A percentile compares a stretch with the other conserved stretches of the same genome.
phyloP scores from a whole-genome alignment of 805 yeast species.

The Candida ascalaphidarum region DNA sequence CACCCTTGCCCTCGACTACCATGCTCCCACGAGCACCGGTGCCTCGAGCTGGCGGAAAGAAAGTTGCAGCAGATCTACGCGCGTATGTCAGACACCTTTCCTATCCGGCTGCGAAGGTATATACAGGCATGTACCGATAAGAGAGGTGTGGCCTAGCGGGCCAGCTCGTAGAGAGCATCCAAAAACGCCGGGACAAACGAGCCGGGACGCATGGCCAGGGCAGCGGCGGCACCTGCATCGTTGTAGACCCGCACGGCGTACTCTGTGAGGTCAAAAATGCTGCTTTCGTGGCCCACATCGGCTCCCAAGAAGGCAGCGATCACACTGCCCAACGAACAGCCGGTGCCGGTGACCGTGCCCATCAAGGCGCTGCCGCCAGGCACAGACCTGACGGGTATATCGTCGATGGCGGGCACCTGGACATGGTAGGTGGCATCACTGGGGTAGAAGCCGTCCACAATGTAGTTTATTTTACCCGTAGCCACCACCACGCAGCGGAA shows the following conservation, averaged over 20 bases:
- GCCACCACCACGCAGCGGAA: slow-evolving; percentile 57
- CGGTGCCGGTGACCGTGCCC: slow-evolving; percentile 72
- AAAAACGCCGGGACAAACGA: slow-evolving; percentile 39
- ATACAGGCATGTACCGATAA: too few species aligned
- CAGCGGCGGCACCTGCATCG: slow-evolving; percentile 52
- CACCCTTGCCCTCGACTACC: too few species aligned
- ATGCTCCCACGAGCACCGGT: too few species aligned
- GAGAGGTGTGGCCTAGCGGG: too few species aligned
- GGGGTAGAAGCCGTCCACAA: slow-evolving; percentile 9
- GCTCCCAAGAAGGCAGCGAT: slow-evolving; percentile 54
- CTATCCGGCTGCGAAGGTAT: too few species aligned
- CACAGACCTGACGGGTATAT: too few species aligned
- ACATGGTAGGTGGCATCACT: too few species aligned
- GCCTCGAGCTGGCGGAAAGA: too few species aligned
- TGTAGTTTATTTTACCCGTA: slow-evolving; percentile 44
- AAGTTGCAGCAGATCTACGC: too few species aligned
- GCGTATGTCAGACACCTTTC: too few species aligned
- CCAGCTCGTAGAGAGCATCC: slow-evolving; percentile 24
- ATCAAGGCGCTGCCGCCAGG: slow-evolving; percentile 55
- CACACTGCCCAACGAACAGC: slow-evolving; percentile 73
- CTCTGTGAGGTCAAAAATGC: slow-evolving; percentile 22
- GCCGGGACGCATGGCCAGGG: slow-evolving; percentile 42
- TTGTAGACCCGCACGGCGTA: slow-evolving; percentile 54
- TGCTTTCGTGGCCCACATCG: slow-evolving; percentile 11
- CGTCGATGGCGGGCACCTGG: too few species aligned